phyloP scores from a whole-genome alignment of 2,329 filamentous ascomycete species.

The Colletotrichum sp. region DNA sequence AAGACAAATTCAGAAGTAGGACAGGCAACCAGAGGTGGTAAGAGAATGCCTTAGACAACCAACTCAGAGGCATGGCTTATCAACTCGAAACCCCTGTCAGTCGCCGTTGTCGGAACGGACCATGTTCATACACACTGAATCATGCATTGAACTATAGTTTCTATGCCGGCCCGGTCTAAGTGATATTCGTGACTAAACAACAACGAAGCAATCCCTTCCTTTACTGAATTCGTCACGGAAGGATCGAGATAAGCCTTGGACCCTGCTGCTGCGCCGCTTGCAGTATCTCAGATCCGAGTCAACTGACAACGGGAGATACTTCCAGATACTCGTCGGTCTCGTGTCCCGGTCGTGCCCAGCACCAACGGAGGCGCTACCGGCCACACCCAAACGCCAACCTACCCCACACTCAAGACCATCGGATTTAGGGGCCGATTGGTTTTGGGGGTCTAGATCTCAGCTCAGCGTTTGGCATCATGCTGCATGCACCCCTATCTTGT shows the following conservation, averaged over 20 bases:
- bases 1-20: slow-evolving; percentile 66
- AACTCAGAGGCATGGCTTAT: background rate
- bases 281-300: background rate
- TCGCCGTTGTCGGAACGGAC: background rate
- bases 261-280: background rate
- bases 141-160: background rate
- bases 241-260: background rate
- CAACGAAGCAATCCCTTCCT: background rate
- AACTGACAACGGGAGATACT: background rate
- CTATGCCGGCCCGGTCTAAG: background rate
- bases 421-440: background rate
- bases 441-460: background rate
- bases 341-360: background rate
- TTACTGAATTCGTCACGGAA: background rate
- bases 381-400: background rate
- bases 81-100: background rate
- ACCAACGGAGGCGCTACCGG: slow-evolving; percentile 7
- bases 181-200: background rate
- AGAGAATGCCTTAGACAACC: slow-evolving; percentile 57
- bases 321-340: background rate
- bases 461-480: background rate
- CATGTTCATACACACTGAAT: background rate
- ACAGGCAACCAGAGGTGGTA: slow-evolving; percentile 67
- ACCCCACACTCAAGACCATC: background rate
- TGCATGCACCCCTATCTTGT: slow-evolving; percentile 9